Evolutionary conservation across 2,329 filamentous ascomycete genomes (phyloP).

Genomic region (Pseudogymnoascus sp.): DNA sequence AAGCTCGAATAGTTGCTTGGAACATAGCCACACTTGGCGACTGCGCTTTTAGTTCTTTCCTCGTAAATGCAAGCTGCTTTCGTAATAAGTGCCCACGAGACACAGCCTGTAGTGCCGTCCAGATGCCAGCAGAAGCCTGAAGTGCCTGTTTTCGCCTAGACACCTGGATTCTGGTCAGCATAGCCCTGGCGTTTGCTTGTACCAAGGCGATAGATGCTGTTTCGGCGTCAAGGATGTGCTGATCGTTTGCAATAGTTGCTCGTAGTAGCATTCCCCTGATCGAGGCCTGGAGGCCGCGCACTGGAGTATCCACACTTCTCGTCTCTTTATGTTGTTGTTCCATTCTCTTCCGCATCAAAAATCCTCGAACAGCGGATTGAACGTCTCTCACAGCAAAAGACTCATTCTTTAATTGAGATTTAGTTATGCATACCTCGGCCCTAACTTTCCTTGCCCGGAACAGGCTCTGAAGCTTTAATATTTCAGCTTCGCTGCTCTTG

Average conservation of each 20-base stretch:
- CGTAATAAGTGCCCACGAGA: slow-evolving; percentile 40
- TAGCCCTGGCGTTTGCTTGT: slow-evolving; percentile 59
- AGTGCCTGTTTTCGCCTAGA: slow-evolving; percentile 43
- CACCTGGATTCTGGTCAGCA: slow-evolving; percentile 49
- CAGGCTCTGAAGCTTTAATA: slow-evolving; percentile 75
- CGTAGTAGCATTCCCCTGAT: slow-evolving; percentile 60
- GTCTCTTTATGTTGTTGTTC: slow-evolving; percentile 41
- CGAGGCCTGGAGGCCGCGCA: slow-evolving; percentile 55
- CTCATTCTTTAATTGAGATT: slow-evolving; percentile 52
- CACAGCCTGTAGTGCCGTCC: slow-evolving; percentile 38
- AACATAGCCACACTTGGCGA: slow-evolving; percentile 27
- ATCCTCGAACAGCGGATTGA: slow-evolving; percentile 59
- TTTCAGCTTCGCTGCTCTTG: slow-evolving; percentile 60
- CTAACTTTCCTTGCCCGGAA: slow-evolving; percentile 61
- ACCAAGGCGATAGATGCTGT: slow-evolving; percentile 44
- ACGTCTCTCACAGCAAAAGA: slow-evolving; percentile 57
- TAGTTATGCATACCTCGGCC: slow-evolving; percentile 46
- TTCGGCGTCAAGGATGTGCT: slow-evolving; percentile 26
- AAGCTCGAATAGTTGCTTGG: slow-evolving; percentile 38
- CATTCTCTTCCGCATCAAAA: slow-evolving; percentile 52
- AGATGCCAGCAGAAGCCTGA: slow-evolving; percentile 39
- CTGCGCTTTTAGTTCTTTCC: slow-evolving; percentile 45
- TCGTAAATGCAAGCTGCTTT: slow-evolving; percentile 35
- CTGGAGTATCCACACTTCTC: slow-evolving; percentile 40
- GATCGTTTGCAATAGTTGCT: slow-evolving; percentile 42